A percentile compares a stretch with the other conserved stretches of the same genome.
phyloP scores from a whole-genome alignment of 1,284 basidiomycete genomes.

The Moniliophthora roreri region DNA sequence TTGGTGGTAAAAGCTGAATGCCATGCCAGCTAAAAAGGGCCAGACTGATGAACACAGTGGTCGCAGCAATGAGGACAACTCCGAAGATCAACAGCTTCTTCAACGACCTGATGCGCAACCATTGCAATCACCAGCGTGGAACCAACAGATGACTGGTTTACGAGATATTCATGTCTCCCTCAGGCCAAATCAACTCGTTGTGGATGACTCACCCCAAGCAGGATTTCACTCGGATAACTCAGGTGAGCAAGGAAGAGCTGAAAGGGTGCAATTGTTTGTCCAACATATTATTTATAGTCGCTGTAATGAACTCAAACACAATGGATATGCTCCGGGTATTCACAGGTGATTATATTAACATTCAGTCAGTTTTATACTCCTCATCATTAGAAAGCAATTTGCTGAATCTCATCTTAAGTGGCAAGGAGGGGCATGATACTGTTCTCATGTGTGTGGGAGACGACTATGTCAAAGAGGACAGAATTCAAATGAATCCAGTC shows the following conservation, averaged over 20 bases:
- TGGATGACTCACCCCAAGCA: conserved; percentile 88
- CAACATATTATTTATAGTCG: conserved; percentile 56
- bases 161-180: conserved; percentile 15
- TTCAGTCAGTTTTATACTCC: conserved; percentile 57
- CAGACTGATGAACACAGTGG: too few species aligned
- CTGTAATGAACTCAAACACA: conserved; percentile 92
- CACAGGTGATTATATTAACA: conserved; percentile 92
- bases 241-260: conserved; percentile 44
- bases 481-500: conserved; percentile 99
- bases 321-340: conserved; percentile 96
- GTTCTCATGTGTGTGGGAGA: conserved; percentile 95
- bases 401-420: conserved; percentile 45
- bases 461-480: conserved; percentile 96
- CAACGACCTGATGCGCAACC: too few species aligned
- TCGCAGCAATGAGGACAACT: too few species aligned
- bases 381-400: conserved; percentile 5
- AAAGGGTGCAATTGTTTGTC: neutral
- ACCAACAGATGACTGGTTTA: conserved; percentile 10
- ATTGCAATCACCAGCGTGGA: too few species aligned
- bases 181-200: conserved; percentile 93
- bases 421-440: conserved; percentile 94
- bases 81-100: too few species aligned
- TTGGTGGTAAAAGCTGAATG: too few species aligned
- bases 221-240: conserved; percentile 97
- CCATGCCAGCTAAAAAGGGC: too few species aligned